Base-by-base conservation (phyloP, 257 asterid species). In the Solanum piurae region DNA sequence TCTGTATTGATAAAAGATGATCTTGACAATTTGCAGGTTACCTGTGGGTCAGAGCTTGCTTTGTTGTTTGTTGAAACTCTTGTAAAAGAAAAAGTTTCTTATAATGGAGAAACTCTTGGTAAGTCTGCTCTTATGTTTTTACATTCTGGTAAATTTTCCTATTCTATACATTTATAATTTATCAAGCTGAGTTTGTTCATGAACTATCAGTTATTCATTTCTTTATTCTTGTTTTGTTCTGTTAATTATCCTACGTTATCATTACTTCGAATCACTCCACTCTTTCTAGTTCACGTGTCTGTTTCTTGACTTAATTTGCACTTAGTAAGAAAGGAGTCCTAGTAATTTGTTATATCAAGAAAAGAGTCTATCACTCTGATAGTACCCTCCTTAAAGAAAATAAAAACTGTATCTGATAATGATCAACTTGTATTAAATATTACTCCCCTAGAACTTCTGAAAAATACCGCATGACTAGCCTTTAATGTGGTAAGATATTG, bases 21-120 rank as follows among this genome's bases (percentile, higher is more conserved):
- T 83, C 27, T 80, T 46, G 71, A 86, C 89, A 79, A 77, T 88
- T 88, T 84, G 84, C 90, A 97, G 99, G 94, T 95, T 84, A 97
- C 98, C 7, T 97, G 99, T 91, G 99, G 98, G 87, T 93, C 97
- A 64, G 99, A 97, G 94, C 98, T 97, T 91, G 98, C 98, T 80
- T 91, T 95, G 88, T 42, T 93, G 92, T 97, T 93, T 49, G 98
- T 95, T 88, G 99, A 95, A 73, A 93, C 94, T 55, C 98, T 97
- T 86, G 95, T 92, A 82, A 95, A 95, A 91, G 98, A 98, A 88
- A 94, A 94, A 86, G n/a, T 91, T 89, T 91, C 96, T 68, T 97
- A 88, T 46, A 90, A 93, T 38, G 96, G 94, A 12, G 93, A 94
- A 83, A 89, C 90, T 87, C 94, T 97, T 89, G 99, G 99, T 95